Base-by-base conservation (phyloP, 192 early-diverging fungal genomes). In the Gryganskiella cystojenkinii region DNA sequence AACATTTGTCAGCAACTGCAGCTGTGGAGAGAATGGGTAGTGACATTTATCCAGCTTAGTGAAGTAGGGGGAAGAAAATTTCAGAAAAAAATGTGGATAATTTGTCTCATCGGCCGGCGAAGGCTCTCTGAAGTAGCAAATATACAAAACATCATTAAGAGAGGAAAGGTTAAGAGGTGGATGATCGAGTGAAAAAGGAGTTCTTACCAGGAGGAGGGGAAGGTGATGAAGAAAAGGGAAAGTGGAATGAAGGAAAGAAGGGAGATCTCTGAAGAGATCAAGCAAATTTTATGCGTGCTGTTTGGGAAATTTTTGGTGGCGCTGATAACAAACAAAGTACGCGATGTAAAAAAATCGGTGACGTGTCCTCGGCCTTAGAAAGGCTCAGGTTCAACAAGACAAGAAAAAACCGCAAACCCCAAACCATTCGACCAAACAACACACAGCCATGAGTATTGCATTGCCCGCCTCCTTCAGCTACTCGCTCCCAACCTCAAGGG, bases 101-200 rank as follows among this genome's bases (percentile, higher is more conserved):
- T 67, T 75, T 75, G 71, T 75, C 71, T 75, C 71, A 75, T 75
- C 51, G 71, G 71, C 63, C 58, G 46, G 62, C 62, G 64, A 67
- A 53, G 49, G 58, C 71, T 5, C 71, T 75, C 71, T 75, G 71
- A 75, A 75, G 71, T 75, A 75, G 71, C 71, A 75, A 75, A 75
- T 75, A 75, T 72, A 63, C 56, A 40, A 61, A 49, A 66, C 71
- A 75, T 75, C 71, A 75, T 75, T 34, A 19, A 46, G 67, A 14
- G 22, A 14, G 25, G 11, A 9, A 14, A 6, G 20, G 20, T 28
- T 43, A 31, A 44, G 14, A 45, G 4, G 4, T 20, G 9, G 24
- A 30, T 15, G 40, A 53, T 22, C 28, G 58, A 19, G 47, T 33
- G 20, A 22, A 4, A 31, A n/a, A n/a, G n/a, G n/a, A n/a, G n/a